Percentiles rank a stretch among this genome's conserved stretches.
Conservation (phyloP, 116 monocot species). For the Trichopus zeylanicus region DNA sequence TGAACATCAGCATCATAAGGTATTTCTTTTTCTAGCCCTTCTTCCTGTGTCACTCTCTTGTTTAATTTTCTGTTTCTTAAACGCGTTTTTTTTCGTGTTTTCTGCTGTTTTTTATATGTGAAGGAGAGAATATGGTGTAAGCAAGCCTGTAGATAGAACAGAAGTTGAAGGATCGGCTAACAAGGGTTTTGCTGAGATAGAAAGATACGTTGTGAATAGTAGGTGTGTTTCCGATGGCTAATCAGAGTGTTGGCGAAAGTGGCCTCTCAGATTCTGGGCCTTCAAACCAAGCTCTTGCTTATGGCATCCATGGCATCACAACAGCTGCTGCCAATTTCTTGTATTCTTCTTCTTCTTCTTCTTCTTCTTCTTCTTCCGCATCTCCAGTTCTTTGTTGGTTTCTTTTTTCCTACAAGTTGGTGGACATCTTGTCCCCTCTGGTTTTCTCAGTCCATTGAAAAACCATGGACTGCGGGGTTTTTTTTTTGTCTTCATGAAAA, state of each 20-base stretch:
- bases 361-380: slow-evolving; percentile 5
- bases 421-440: not conserved
- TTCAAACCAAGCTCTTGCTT: slow-evolving; percentile 30
- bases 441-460: not conserved
- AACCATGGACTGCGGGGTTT: not conserved
- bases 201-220: not conserved
- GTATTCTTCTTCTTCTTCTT: slow-evolving; percentile 19
- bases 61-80: too few relatives aligned
- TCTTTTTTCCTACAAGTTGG: not conserved
- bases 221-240: slow-evolving; percentile 31
- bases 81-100: too few relatives aligned
- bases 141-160: too few relatives aligned
- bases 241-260: slow-evolving; percentile 32
- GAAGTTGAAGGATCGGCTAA: too few relatives aligned
- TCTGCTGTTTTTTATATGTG: not conserved
- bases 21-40: too few relatives aligned
- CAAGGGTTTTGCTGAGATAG: not conserved
- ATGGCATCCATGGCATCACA: slow-evolving; percentile 30
- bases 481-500: not conserved
- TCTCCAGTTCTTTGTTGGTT: too few relatives aligned
- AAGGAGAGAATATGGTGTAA: too few relatives aligned
- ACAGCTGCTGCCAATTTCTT: slow-evolving; percentile 42
- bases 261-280: slow-evolving; percentile 36
- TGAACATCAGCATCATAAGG: too few relatives aligned
- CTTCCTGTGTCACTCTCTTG: not conserved